Base-by-base conservation (phyloP, 805 yeast species). In the Candida pseudofarinosa region DNA sequence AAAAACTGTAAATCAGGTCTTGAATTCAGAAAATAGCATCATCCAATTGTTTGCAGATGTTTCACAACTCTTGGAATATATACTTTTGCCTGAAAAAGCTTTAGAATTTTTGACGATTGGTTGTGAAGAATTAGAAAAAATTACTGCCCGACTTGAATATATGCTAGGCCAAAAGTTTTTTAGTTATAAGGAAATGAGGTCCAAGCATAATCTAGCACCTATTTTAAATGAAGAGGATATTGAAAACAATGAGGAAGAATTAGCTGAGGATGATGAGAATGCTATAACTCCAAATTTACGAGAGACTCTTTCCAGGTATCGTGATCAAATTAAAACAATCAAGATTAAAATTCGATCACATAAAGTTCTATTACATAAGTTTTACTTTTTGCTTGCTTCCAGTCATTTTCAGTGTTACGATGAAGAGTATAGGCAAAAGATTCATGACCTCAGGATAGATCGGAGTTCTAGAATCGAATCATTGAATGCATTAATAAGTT, bases 361-460 rank as follows among this genome's bases (percentile, higher is more conserved):
- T 79, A 50, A 73, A 26, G 84, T 87, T 39, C 54, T 80, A 8
- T 62, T 87, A 13, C 97, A 93, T 58, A 81, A 90, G 40, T 74
- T 83, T 35, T 84, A 79, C 55, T 91, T 90, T 55, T 78, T 88
- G 47, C 67, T 85, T 19, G 97, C 88, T 0, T 79, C 89, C 1
- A 77, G 85, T 0, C 78, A 84, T 54, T 86, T 74, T 49, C 90
- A 84, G 47, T 42, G 54, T 7, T 60, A 67, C 44, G 73, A 70
- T 48, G 53, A 49, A 16, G 72, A 65, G 38, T 70, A 63, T 39
- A 49, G 47, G 20, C 44, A 48, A 15, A 59, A 62, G 33, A 60
- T 65, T 7, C 7, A 37, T 8, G 35, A 50, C 7, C 43, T 46
- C 32, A 48, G 46, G 18, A 39, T 53, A 1, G 26, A 41, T 3